Base-by-base conservation (phyloP, 768 basidiomycete species). In the Kwoniella europaea region DNA sequence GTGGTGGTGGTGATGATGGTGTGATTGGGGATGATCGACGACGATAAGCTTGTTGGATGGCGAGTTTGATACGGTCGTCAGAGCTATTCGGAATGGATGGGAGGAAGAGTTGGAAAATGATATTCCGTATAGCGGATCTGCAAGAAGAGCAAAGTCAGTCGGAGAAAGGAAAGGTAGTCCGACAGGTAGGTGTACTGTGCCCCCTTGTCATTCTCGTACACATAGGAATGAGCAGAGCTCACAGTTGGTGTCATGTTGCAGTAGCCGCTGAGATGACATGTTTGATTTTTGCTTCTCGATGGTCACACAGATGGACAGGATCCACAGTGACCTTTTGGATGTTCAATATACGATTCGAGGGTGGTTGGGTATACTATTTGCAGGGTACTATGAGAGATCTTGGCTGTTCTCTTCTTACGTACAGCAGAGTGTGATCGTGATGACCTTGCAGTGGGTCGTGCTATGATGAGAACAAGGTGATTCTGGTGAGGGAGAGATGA, bases 161-260 rank as follows among this genome's bases (percentile, higher is more conserved):
- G 52, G 63, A 18, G 15, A n/a, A 41, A 57, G 3, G 15, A 15
- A 50, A 52, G 58, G 35, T 61, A 20, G 35, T 35, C 35, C 35
- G 35, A 35, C 35, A 35, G 35, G 7, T 35, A 35, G 35, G 7
- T 35, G 35, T 35, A 35, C 35, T 35, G 35, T 35, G 6, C 35
- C 35, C 35, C 35, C 35, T 35, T 9, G 35, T 35, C 6, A 35
- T 6, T 35, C 35, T 35, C 35, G 35, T 18, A 35, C 20, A 52
- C 20, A 24, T 53, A 46, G 55, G 10, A 6, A 6, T 24, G 27
- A 16, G 16, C 2, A 10, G 16, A 10, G 74, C 91, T 87, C 84
- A 92, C 92, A 92, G 59, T 91, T 91, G 54, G 92, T 90, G 85
- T 93, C 92, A 82, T 92, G 93, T 72, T 92, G 90, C 68, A 93